Evolutionary conservation across 768 basidiomycete genomes (phyloP).

Genomic region (Rhodotorula kratochvilovae): DNA sequence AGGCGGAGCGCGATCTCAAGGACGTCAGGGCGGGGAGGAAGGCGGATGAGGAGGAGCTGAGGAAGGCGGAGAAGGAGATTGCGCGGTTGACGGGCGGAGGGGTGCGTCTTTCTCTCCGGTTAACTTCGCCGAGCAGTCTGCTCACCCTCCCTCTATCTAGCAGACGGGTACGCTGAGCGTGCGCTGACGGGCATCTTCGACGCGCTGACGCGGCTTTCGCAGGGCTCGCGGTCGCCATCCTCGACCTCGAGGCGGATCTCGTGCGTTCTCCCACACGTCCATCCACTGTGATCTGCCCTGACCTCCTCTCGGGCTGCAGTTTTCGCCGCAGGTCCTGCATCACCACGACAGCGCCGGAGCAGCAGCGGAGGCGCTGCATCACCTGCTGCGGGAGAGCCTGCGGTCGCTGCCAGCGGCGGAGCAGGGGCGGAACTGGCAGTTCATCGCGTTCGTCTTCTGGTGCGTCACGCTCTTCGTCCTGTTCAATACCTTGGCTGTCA

Average conservation of each 20-base stretch:
- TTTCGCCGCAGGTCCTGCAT: slow-evolving; percentile 8
- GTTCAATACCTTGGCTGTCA: background rate
- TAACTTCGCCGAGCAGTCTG: background rate
- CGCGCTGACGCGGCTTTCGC: background rate
- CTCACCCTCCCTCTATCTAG: background rate
- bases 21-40: slow-evolving; percentile 15
- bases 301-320: background rate
- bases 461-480: background rate
- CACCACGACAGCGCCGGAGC: background rate
- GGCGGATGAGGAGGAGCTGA: slow-evolving; percentile 4
- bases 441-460: background rate
- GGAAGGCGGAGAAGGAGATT: background rate
- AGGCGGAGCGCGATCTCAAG: slow-evolving; percentile 7
- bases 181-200: too few relatives aligned
- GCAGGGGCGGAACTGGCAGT: background rate
- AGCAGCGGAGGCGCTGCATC: background rate
- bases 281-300: too few relatives aligned
- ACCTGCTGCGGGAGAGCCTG: background rate
- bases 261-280: background rate
- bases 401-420: background rate
- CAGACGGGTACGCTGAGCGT: background rate
- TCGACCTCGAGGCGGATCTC: slow-evolving; percentile 13
- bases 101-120: background rate
- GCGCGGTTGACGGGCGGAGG: background rate
- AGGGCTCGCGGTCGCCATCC: slow-evolving; percentile 18